Base-by-base conservation (phyloP, 345 rosid genomes). In the Brassica incana region DNA sequence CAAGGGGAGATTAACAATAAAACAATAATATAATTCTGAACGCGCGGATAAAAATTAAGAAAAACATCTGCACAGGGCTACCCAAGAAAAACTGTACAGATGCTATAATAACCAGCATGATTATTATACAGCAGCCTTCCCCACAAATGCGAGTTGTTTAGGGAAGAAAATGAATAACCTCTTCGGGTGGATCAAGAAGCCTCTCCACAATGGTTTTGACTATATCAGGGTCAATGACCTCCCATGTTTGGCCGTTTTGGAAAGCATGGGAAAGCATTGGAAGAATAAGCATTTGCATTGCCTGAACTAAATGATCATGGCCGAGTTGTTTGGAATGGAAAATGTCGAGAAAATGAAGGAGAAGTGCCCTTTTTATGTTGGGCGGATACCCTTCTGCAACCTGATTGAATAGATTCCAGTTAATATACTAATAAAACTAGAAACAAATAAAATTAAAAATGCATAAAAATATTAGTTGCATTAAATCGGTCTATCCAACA, bases 181-280 rank as follows among this genome's bases (percentile, higher is more conserved):
- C 99, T 85, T 95, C 99, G 18, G 99, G 99, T 78, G 99, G 99
- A 86, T 95, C 99, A 74, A 95, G 98, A 83, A 95, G 99, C 84
- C 94, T 91, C 87, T 95, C 99, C 35, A 93, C 99, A 74, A 95
- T 90, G 43, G 93, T 95, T 81, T 95, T 95, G 79, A 95, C 86
- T 62, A 91, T 95, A 68, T 65, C 76, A 84, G 91, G 85, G 77
- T 95, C 99, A 84, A 95, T 93, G 74, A 93, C 99, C 38, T 93
- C 98, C 99, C 98, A 95, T 25, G 83, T 95, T 84, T 90, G 97
- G 71, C 80, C 82, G 82, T 93, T 93, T 79, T 88, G 94, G 80
- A 95, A 93, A 52, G 99, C 94, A 87, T 93, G 96, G 72, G 97
- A 91, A 77, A 95, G 98, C 99, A 95, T 89, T 3, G 99, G 99